Percentiles rank a stretch among this genome's conserved stretches.
These are phyloP conservation scores for Zygotorulaspora chibaensis DNA, from an alignment of 805 yeast genomes.

Conservation along the genomic window DNA sequence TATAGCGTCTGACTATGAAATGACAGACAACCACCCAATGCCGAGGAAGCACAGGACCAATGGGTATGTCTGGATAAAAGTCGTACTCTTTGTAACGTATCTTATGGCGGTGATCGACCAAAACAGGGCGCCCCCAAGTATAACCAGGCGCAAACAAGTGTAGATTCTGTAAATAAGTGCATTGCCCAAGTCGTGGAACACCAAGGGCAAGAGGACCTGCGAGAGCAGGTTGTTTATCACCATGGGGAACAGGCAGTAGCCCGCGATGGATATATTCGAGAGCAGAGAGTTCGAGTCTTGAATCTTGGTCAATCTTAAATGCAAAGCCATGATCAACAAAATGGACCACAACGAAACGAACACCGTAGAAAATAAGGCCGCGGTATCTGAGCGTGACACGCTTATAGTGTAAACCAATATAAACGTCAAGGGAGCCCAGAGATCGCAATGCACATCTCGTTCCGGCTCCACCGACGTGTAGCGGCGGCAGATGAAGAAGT, in stretches of 20 bases:
- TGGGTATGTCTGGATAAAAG: constrained; percentile 27
- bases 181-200: constrained; percentile 14
- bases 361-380: constrained; percentile 30
- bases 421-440: constrained; percentile 37
- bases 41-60: constrained; percentile 25
- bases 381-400: constrained; percentile 28
- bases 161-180: constrained; percentile 19
- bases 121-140: constrained; percentile 17
- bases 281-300: constrained; percentile 25
- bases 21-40: constrained; percentile 28
- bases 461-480: constrained; percentile 1
- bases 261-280: constrained; percentile 32
- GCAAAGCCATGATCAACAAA: constrained; percentile 29
- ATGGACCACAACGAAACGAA: constrained; percentile 33
- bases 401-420: constrained; percentile 30
- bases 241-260: constrained; percentile 35
- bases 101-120: constrained; percentile 29
- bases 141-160: constrained; percentile 16
- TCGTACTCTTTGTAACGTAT: constrained; percentile 23
- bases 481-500: constrained; percentile 13
- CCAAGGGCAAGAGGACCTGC: constrained; percentile 27
- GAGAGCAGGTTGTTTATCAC: constrained; percentile 27
- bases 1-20: constrained; percentile 3
- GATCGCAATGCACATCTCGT: constrained; percentile 26
- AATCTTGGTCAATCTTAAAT: constrained; percentile 28